These are phyloP conservation scores for Dactylella cylindrospora DNA, from an alignment of 2,329 filamentous ascomycete species.

Conservation along the genomic window DNA sequence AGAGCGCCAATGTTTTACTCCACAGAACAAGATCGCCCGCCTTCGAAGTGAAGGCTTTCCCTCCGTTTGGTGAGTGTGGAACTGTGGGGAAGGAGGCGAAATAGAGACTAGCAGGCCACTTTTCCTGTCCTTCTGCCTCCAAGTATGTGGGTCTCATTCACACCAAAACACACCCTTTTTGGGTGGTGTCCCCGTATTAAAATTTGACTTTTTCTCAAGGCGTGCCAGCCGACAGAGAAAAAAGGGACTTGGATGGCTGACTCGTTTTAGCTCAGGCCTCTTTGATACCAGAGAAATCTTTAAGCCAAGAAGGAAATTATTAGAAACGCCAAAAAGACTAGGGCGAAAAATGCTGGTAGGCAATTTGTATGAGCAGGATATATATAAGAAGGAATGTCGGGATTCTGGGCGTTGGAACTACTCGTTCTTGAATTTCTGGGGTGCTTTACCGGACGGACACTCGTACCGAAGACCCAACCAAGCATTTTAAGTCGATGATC, in stretches of 20 bases:
- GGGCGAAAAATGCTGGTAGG: background rate
- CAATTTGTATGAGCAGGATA: background rate
- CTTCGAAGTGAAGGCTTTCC: slow-evolving; percentile 7
- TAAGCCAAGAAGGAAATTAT: slow-evolving; percentile 32
- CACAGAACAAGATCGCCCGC: slow-evolving; percentile 14
- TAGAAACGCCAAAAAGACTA: background rate
- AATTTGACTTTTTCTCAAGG: too few relatives aligned
- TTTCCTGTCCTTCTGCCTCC: slow-evolving; percentile 6
- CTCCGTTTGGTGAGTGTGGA: too few relatives aligned
- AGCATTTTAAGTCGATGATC: slow-evolving; percentile 16
- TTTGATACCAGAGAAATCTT: slow-evolving; percentile 9
- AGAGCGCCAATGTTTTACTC: background rate
- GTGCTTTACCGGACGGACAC: slow-evolving; percentile 23
- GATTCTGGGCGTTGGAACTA: slow-evolving; percentile 14
- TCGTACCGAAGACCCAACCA: slow-evolving; percentile 30
- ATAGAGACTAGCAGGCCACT: too few relatives aligned
- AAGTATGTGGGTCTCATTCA: slow-evolving; percentile 26
- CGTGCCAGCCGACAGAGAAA: slow-evolving; percentile 25
- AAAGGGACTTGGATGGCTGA: slow-evolving; percentile 21
- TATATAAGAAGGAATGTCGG: slow-evolving; percentile 21
- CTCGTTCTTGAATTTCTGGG: slow-evolving; percentile 26
- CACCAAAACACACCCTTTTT: background rate
- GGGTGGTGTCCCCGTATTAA: background rate
- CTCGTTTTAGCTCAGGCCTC: slow-evolving; percentile 33
- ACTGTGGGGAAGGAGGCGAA: slow-evolving; percentile 26